A percentile compares a stretch with the other conserved stretches of the same genome.
Conservation (phyloP, 2,329 filamentous ascomycete genomes). For the Neodidymelliopsis sp. region DNA sequence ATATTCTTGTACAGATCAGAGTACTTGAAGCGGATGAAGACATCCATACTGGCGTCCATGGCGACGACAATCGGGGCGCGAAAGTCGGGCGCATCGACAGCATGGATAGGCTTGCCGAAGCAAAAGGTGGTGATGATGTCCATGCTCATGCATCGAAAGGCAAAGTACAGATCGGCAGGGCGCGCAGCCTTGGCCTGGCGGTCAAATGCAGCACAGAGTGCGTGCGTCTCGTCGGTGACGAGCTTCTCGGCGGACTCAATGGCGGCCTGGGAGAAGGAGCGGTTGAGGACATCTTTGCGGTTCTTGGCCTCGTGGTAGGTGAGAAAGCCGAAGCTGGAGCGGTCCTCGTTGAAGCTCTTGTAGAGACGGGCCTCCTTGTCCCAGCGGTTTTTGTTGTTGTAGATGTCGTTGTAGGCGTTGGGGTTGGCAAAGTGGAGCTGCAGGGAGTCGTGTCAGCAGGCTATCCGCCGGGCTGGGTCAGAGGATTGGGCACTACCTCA, state of each 20-base stretch:
- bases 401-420: constrained; percentile 54
- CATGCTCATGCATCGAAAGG: constrained; percentile 37
- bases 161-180: constrained; percentile 34
- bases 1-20: constrained; percentile 48
- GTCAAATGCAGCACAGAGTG: constrained; percentile 41
- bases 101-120: constrained; percentile 52
- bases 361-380: constrained; percentile 54
- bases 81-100: constrained; percentile 51
- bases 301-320: constrained; percentile 51
- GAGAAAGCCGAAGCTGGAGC: constrained; percentile 53
- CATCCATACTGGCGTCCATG: constrained; percentile 49
- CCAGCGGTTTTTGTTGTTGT: constrained; percentile 52
- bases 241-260: constrained; percentile 49
- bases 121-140: constrained; percentile 48
- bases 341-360: constrained; percentile 51
- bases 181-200: constrained; percentile 30
- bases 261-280: constrained; percentile 52
- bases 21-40: constrained; percentile 52
- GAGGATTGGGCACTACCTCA: constrained; percentile 25
- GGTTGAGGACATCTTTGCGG: constrained; percentile 53
- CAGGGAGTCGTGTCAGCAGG: constrained; percentile 19
- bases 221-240: constrained; percentile 47
- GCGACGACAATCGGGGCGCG: constrained; percentile 52
- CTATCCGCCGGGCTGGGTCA: not conserved
- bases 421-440: constrained; percentile 55